These are phyloP conservation scores for Alternaria conjuncta DNA, from an alignment of 2,329 filamentous ascomycete genomes.

Conservation along the genomic window DNA sequence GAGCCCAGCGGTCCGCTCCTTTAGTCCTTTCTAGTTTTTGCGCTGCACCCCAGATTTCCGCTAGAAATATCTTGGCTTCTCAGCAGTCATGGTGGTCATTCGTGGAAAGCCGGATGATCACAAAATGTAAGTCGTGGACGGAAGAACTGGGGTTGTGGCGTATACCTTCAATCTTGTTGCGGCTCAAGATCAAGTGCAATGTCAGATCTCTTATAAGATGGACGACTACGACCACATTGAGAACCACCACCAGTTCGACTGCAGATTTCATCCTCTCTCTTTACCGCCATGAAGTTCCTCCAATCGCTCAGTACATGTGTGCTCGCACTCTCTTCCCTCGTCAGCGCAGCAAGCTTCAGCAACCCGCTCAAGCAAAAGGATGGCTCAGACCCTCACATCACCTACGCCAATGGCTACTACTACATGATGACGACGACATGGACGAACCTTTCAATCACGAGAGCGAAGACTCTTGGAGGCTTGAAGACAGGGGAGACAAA, in stretches of 20 bases:
- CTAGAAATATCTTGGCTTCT: background rate
- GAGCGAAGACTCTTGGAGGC: constrained; percentile 61
- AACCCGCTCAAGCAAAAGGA: constrained; percentile 60
- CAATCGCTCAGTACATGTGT: constrained; percentile 15
- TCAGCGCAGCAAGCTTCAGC: constrained; percentile 52
- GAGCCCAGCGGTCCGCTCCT: background rate
- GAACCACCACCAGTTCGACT: background rate
- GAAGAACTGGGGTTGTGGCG: background rate
- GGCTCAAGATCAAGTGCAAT: background rate
- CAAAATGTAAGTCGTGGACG: background rate
- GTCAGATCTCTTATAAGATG: background rate
- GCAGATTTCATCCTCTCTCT: background rate
- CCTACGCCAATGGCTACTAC: constrained; percentile 61
- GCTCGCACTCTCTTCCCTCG: constrained; percentile 28
- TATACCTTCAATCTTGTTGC: background rate
- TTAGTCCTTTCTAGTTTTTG: background rate
- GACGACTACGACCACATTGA: background rate
- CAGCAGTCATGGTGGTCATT: background rate
- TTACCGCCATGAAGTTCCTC: constrained; percentile 21
- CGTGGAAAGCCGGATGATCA: background rate
- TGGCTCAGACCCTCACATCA: constrained; percentile 62
- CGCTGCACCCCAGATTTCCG: background rate
- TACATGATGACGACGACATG: constrained; percentile 65
- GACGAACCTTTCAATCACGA: constrained; percentile 62
- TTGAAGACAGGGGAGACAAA: constrained; percentile 62